Evolutionary conservation across 139 green algal genomes (phyloP).

Genomic region (Chlamydomonas sp.): DNA sequence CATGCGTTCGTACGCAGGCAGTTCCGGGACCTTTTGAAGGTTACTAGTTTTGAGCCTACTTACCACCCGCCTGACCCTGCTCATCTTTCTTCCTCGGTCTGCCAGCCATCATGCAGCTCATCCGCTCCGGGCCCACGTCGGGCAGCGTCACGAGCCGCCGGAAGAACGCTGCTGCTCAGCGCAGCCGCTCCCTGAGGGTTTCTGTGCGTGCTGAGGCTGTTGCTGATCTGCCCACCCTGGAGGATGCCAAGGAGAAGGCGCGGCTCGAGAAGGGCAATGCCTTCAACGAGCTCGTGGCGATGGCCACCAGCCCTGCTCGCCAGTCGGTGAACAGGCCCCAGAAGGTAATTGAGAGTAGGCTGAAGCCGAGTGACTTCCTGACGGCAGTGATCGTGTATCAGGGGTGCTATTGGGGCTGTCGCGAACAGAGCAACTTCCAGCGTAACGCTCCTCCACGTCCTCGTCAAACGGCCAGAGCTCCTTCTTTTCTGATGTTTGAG

Average conservation of each 20-base stretch:
- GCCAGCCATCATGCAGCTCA: slow-evolving; percentile 18
- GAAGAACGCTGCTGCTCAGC: neutral
- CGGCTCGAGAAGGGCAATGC: slow-evolving; percentile 64
- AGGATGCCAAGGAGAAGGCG: slow-evolving; percentile 30
- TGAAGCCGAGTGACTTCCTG: neutral
- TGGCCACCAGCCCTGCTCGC: slow-evolving; percentile 47
- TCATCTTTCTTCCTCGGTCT: neutral
- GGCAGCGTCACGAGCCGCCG: neutral
- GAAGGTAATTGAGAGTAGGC: slow-evolving; percentile 49
- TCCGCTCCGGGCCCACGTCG: neutral
- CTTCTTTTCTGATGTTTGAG: too few relatives aligned
- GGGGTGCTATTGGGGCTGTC: neutral
- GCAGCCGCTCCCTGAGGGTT: neutral
- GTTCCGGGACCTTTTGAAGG: too few relatives aligned
- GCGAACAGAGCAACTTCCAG: neutral
- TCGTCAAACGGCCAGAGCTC: too few relatives aligned
- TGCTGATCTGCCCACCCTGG: neutral
- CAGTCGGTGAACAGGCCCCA: slow-evolving; percentile 80
- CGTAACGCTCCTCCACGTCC: neutral
- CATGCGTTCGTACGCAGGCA: too few relatives aligned
- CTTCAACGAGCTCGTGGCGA: slow-evolving; percentile 69
- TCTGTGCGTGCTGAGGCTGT: slow-evolving; percentile 6
- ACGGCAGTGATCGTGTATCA: neutral
- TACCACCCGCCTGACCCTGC: too few relatives aligned
- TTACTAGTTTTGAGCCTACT: too few relatives aligned